Percentiles rank a stretch among this genome's conserved stretches.
phyloP scores from a whole-genome alignment of 495 filamentous ascomycete genomes.

The Neurospora pannonica region DNA sequence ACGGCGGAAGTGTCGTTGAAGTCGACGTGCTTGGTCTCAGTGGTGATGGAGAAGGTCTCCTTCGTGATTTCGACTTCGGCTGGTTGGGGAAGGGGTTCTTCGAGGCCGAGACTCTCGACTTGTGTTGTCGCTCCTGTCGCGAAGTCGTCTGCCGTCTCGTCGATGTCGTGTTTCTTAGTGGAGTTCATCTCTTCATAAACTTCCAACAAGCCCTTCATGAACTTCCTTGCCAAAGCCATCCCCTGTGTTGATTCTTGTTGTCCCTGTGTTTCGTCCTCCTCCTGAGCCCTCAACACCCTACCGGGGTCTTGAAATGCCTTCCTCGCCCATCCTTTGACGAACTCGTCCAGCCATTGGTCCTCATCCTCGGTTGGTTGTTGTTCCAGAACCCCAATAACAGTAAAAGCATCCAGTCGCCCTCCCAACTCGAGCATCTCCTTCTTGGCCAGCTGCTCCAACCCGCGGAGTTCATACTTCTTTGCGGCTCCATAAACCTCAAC shows the following conservation, averaged over 20 bases:
- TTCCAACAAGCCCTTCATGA: not conserved
- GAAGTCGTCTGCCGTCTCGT: not conserved
- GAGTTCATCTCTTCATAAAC: not conserved
- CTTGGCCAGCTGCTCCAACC: constrained; percentile 9
- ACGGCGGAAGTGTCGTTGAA: not conserved
- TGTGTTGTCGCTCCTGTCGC: not conserved
- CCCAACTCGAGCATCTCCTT: constrained; percentile 1
- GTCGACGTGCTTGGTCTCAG: not conserved
- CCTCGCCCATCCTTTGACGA: not conserved
- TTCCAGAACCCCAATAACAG: not conserved
- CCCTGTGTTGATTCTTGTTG: not conserved
- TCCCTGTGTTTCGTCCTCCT: not conserved
- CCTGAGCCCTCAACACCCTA: not conserved
- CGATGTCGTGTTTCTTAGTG: not conserved
- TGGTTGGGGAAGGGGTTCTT: not conserved
- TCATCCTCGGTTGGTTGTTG: not conserved
- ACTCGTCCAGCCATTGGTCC: not conserved
- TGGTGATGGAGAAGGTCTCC: not conserved
- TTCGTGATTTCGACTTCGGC: not conserved
- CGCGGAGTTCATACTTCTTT: constrained; percentile 1
- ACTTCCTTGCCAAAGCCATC: not conserved
- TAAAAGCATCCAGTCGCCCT: not conserved
- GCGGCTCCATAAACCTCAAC: constrained; percentile 12
- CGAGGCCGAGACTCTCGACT: not conserved
- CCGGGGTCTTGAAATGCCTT: not conserved